Evolutionary conservation across 257 asterid species (phyloP).

Genomic region (Lavandula angustifolia): DNA sequence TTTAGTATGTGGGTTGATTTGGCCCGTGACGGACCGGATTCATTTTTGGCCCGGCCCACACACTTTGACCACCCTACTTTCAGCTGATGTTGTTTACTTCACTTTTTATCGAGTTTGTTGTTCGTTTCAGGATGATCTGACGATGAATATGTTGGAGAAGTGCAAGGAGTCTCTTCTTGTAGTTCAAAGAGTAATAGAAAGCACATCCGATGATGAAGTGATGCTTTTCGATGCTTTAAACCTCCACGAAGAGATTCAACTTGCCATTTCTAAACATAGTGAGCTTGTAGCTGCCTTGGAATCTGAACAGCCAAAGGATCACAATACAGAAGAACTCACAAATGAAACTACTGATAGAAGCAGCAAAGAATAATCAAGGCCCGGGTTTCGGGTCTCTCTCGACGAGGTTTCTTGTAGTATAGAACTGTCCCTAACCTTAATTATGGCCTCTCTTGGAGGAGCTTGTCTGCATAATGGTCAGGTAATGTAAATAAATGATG

Average conservation of each 20-base stretch:
- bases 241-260: constrained; percentile 84
- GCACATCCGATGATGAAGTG: constrained; percentile 74
- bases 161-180: constrained; percentile 73
- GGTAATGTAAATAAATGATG: constrained; percentile 29
- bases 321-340: constrained; percentile 33
- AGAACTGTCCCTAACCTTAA: too few species aligned
- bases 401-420: too few species aligned
- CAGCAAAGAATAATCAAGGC: constrained; percentile 23
- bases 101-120: background rate
- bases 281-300: constrained; percentile 59
- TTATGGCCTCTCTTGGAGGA: too few species aligned
- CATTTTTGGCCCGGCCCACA: too few species aligned
- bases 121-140: constrained; percentile 68
- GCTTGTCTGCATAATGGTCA: too few species aligned
- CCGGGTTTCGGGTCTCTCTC: too few species aligned
- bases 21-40: too few species aligned
- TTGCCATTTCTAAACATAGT: constrained; percentile 49
- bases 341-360: constrained; percentile 37
- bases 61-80: too few species aligned
- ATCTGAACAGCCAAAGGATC: constrained; percentile 36
- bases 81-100: too few species aligned
- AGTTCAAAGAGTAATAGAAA: constrained; percentile 71
- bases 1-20: too few species aligned
- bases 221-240: constrained; percentile 84
- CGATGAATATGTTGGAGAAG: constrained; percentile 64